Conservation (phyloP, 163 green algal genomes). For the Chloromonas sp. region DNA sequence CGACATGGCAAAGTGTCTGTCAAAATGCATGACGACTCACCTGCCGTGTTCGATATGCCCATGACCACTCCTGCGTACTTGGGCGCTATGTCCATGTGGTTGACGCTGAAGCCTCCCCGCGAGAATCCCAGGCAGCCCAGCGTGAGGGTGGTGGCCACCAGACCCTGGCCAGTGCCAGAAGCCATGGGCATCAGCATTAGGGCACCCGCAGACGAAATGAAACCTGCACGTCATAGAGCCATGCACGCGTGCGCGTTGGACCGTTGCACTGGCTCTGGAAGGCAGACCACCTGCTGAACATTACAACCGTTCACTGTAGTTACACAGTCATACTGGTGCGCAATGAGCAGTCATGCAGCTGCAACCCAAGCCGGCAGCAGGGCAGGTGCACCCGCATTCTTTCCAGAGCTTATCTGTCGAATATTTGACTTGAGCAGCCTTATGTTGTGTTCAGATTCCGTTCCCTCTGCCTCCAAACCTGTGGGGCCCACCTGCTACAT, state of each 20-base stretch:
- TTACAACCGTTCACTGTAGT: not conserved
- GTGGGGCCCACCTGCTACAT: too few species aligned
- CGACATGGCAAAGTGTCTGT: too few species aligned
- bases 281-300: not conserved
- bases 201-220: slow-evolving; percentile 44
- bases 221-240: slow-evolving; percentile 34
- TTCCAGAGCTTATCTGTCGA: too few species aligned
- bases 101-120: slow-evolving; percentile 82
- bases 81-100: slow-evolving; percentile 97
- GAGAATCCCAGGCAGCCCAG: slow-evolving; percentile 61
- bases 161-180: slow-evolving; percentile 29
- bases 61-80: slow-evolving; percentile 90
- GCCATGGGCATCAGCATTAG: slow-evolving; percentile 73
- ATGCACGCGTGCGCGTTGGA: too few species aligned
- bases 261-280: too few species aligned
- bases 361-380: too few species aligned
- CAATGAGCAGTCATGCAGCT: too few species aligned
- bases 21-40: slow-evolving; percentile 5
- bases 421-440: too few species aligned
- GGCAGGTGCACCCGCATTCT: too few species aligned
- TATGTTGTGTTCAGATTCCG: too few species aligned
- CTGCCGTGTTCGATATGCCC: slow-evolving; percentile 87
- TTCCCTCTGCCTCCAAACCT: too few species aligned
- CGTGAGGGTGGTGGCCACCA: slow-evolving; percentile 52
- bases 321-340: not conserved